Percentiles rank a stretch among this genome's conserved stretches.
Evolutionary conservation across 345 rosid genomes (phyloP).

Genomic region (Gossypium australe): DNA sequence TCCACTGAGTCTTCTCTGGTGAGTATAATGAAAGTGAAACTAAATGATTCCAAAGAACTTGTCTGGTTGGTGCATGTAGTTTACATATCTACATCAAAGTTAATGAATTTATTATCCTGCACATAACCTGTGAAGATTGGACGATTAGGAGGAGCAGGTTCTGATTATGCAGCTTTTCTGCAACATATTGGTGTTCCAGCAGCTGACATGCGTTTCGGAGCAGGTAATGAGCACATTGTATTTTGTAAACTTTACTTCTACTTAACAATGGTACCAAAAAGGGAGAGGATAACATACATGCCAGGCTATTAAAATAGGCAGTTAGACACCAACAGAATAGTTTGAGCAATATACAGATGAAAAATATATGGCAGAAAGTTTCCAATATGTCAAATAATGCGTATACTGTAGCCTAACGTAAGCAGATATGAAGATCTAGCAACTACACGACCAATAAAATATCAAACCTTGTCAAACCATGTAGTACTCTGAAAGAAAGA

Average conservation of each 20-base stretch:
- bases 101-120: neutral
- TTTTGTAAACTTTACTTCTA: neutral
- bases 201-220: conserved; percentile 48
- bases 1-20: conserved; percentile 43
- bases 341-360: neutral
- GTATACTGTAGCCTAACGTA: neutral
- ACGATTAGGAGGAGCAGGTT: conserved; percentile 64
- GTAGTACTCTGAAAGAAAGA: neutral
- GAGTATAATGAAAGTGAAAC: conserved; percentile 19
- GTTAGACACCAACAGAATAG: neutral
- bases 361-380: neutral
- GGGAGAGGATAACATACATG: neutral
- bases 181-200: conserved; percentile 77
- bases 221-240: conserved; percentile 35
- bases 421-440: neutral
- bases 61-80: neutral
- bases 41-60: neutral
- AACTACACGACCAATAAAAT: neutral
- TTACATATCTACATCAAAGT: neutral
- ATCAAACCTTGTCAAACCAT: neutral
- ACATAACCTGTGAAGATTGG: conserved; percentile 36
- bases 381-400: neutral
- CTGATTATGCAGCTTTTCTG: conserved; percentile 75
- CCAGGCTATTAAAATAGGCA: neutral
- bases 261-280: neutral